Evolutionary conservation across 2,329 filamentous ascomycete species (phyloP), one percentile per base, ranked within the genome.

Genomic region (Aspergillus sp.): DNA sequence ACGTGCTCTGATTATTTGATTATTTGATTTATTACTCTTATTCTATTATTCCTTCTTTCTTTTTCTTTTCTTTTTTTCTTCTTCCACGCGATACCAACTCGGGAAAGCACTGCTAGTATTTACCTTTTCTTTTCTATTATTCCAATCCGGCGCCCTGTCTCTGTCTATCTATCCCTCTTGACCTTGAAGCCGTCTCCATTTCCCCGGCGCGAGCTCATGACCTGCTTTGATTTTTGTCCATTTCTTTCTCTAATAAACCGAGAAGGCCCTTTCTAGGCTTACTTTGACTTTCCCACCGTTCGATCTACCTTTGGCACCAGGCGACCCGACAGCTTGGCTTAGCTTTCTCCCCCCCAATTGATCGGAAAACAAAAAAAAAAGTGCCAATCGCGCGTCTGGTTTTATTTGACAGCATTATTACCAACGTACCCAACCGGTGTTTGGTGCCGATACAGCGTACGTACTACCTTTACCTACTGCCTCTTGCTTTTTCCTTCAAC

Each of bases 321-420:
- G 49, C 54, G 62, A 65, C 66, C 65, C 66, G 64, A 64, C 66
- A 66, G 62, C 61, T 63, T 61, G 66, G 65, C 64, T 62, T 62
- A 57, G 50, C 59, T 60, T 58, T 55, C 63, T 60, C 18, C 29
- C 32, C 52, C 62, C 59, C n/a, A 52, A 62, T 49, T 56, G 57
- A 60, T 63, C 62, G 58, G 56, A 60, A 47, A 53, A 32, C 55
- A 52, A 55, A 52, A 60, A 60, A 49, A 50, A 49, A 60, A n/a
- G 57, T 53, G 60, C 55, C 56, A 63, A 59, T 57, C 61, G 39
- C 51, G 51, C 42, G 56, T 29, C 42, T 53, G 59, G 57, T 59
- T 57, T 60, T 49, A 59, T 56, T 61, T 57, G 20, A 45, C 6
- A 24, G 22, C 22, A 24, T 24, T 50, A 12, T 55, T 46, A 32